A percentile compares a stretch with the other conserved stretches of the same genome.
phyloP scores from a whole-genome alignment of 1,139 yeast species.

The Scheffersomyces illinoinensis region DNA sequence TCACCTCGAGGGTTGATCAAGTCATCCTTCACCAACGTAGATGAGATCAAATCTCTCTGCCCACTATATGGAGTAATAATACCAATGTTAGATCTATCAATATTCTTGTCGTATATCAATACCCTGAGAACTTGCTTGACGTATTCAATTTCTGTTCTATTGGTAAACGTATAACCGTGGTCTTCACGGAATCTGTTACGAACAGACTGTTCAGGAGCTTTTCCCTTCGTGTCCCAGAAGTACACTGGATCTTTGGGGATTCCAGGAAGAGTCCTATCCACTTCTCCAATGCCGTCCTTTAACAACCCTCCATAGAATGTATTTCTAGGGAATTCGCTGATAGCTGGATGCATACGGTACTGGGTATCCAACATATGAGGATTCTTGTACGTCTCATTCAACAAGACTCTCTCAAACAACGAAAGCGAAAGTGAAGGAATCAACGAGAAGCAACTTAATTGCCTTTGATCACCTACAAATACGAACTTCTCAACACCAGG shows the following conservation, averaged over 20 bases:
- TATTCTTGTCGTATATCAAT: conserved; percentile 55
- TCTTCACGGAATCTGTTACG: conserved; percentile 47
- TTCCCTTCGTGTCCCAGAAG: conserved; percentile 53
- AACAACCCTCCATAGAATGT: conserved; percentile 56
- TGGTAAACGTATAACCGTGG: conserved; percentile 55
- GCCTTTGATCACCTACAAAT: conserved; percentile 73
- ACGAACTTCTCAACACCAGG: conserved; percentile 67
- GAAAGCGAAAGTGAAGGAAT: conserved; percentile 61
- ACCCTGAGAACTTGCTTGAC: conserved; percentile 48
- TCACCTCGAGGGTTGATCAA: conserved; percentile 57
- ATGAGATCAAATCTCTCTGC: conserved; percentile 64
- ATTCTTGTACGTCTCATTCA: conserved; percentile 55
- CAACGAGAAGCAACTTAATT: conserved; percentile 64
- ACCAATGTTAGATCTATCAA: conserved; percentile 55
- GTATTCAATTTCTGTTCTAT: conserved; percentile 51
- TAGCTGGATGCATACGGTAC: conserved; percentile 68
- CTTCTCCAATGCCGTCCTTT: conserved; percentile 59
- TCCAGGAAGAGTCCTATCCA: conserved; percentile 43
- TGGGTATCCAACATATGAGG: conserved; percentile 73
- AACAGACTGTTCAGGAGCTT: conserved; percentile 44
- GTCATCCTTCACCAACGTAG: conserved; percentile 47
- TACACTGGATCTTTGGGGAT: conserved; percentile 48
- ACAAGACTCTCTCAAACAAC: conserved; percentile 57
- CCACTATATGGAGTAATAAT: conserved; percentile 74
- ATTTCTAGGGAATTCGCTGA: conserved; percentile 61